Evolutionary conservation across 495 filamentous ascomycete genomes (phyloP), one percentile per base, ranked within the genome.

Genomic region (Xylaria grammica): DNA sequence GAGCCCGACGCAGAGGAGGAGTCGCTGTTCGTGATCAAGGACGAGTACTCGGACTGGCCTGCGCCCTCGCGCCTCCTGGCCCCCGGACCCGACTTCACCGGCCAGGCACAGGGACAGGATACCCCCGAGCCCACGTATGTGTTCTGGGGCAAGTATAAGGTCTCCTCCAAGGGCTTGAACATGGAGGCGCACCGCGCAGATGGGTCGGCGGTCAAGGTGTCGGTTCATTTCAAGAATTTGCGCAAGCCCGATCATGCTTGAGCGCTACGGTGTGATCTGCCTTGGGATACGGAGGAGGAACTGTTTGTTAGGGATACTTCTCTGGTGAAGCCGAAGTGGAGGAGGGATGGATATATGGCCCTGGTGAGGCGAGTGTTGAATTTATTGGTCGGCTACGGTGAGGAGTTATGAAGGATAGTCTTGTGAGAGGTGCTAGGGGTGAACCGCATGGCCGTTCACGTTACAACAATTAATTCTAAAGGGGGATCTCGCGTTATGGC

Each of bases 211-310:
- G 58, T 52, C 7, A 50, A 42, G 46, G 58, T 61, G 0, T 38
- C 58, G 27, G 58, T 61, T 42, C 46, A 52, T 40, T 30, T 40
- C 4, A 52, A 52, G 48, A 38, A 50, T 29, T 27, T 61, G 22
- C 45, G 58, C 45, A 42, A 19, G 34, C 29, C 29, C 44, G 19
- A 7, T 59, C 19, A 32, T 9, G 7, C 1, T 15, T 29, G 26
- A 19, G 49, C 50, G n/a, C 30, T 38, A 19, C n/a, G n/a, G n/a
- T n/a, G 52, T 11, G 32, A 55, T 19, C 19, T 19, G 48, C 6
- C 13, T 15, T n/a, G 1, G 1, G 17, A 30, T 19, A 19, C 19
- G 17, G 17, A 19, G n/a, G n/a, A n/a, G n/a, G n/a, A n/a, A n/a
- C n/a, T n/a, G n/a, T 36, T 36, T 36, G 32, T 36, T 36, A 11